Conservation (phyloP, 2,329 filamentous ascomycete genomes). For the Cercospora canescens region DNA sequence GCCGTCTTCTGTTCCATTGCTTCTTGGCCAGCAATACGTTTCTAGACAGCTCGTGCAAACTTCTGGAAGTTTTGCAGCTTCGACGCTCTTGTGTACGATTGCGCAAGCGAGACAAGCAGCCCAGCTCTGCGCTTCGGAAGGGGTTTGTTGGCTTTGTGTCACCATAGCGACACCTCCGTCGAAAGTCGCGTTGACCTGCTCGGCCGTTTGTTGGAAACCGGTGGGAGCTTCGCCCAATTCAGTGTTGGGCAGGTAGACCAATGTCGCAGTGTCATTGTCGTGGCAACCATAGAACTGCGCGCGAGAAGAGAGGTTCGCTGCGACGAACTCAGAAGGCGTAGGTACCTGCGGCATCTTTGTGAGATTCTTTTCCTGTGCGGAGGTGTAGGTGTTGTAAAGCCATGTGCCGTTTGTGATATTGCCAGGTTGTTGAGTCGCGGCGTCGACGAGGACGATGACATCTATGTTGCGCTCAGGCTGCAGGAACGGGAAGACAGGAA, state of each 20-base stretch:
- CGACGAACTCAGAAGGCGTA: neutral
- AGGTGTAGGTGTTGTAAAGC: constrained; percentile 17
- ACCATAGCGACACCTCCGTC: constrained; percentile 12
- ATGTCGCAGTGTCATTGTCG: constrained; percentile 6
- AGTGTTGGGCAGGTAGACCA: constrained; percentile 18
- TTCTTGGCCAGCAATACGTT: constrained; percentile 18
- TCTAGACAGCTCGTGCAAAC: constrained; percentile 11
- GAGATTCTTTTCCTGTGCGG: constrained; percentile 14
- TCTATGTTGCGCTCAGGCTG: constrained; percentile 14
- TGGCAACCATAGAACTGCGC: constrained; percentile 20
- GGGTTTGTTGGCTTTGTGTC: constrained; percentile 11
- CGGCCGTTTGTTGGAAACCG: neutral
- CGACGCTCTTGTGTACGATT: constrained; percentile 17
- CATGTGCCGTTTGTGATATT: constrained; percentile 18
- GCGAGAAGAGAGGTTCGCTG: constrained; percentile 12
- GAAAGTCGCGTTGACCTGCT: constrained; percentile 8
- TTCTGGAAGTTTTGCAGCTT: constrained; percentile 6
- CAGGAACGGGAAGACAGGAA: constrained; percentile 18
- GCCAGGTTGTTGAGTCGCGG: constrained; percentile 4
- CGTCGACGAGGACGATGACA: constrained; percentile 20
- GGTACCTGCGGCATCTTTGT: constrained; percentile 16
- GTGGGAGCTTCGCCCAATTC: neutral
- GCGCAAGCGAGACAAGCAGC: constrained; percentile 17
- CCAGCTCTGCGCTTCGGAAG: constrained; percentile 5
- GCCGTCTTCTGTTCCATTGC: neutral